Conservation (phyloP, 257 asterid genomes). For the Verbena officinalis region DNA sequence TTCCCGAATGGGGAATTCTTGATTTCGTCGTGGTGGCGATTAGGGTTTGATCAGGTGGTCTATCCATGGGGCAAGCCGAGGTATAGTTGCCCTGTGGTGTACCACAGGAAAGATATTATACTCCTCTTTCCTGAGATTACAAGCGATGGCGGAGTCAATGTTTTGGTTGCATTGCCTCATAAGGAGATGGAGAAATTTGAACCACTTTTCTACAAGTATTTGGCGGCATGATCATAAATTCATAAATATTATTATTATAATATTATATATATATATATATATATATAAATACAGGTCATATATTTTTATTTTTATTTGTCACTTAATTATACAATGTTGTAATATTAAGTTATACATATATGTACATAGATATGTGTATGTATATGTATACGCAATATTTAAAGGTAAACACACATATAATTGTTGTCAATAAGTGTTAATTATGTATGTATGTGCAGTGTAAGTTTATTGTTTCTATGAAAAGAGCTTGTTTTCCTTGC, state of each 20-base stretch:
- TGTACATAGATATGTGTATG: background rate
- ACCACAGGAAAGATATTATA: slow-evolving; percentile 73
- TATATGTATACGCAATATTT: background rate
- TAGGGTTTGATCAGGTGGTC: slow-evolving; percentile 75
- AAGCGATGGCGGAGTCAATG: slow-evolving; percentile 71
- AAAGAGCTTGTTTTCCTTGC: no score
- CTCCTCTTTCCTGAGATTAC: slow-evolving; percentile 62
- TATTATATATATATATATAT: background rate
- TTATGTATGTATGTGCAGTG: no score
- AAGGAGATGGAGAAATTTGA: slow-evolving; percentile 70
- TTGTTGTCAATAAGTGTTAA: no score
- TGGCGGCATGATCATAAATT: background rate
- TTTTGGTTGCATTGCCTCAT: slow-evolving; percentile 76
- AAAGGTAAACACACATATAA: background rate
- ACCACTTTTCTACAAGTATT: slow-evolving; percentile 39
- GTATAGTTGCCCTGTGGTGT: slow-evolving; percentile 86
- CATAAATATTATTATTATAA: background rate
- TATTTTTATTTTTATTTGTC: no score
- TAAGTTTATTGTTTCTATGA: no score
- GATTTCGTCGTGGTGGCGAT: slow-evolving; percentile 90
- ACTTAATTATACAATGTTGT: no score
- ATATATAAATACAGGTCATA: background rate
- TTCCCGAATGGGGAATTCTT: slow-evolving; percentile 89
- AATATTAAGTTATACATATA: no score
- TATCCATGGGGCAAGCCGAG: slow-evolving; percentile 87